Evolutionary conservation across 306 rosid genomes (phyloP).

Genomic region (Carpinus fangiana): DNA sequence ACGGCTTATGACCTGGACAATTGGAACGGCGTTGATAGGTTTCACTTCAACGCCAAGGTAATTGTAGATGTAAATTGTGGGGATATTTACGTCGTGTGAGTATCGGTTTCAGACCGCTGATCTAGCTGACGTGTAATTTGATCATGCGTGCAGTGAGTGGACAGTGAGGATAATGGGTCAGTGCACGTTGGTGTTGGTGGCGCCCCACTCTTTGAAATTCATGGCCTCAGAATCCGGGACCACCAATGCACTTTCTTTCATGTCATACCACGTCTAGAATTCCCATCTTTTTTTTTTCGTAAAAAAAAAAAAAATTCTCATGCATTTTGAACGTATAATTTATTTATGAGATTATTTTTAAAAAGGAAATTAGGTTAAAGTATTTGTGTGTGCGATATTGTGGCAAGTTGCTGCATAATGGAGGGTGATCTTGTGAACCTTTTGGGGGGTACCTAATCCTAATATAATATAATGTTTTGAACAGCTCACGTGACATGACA

Average conservation of each 20-base stretch:
- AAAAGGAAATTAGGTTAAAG: too few species aligned
- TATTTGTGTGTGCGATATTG: too few species aligned
- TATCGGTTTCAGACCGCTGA: constrained; percentile 1
- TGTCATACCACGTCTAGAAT: background rate
- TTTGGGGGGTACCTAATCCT: too few species aligned
- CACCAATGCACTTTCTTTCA: background rate
- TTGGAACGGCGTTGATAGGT: constrained; percentile 90
- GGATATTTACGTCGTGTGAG: constrained; percentile 16
- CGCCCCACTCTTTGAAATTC: constrained; percentile 1
- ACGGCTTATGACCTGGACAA: constrained; percentile 86
- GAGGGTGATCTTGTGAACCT: too few species aligned
- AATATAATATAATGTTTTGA: background rate
- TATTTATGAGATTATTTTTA: too few species aligned
- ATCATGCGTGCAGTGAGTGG: background rate
- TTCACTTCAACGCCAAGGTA: constrained; percentile 90
- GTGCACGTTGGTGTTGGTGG: background rate
- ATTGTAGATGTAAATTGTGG: background rate
- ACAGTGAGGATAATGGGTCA: background rate
- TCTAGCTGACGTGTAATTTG: background rate
- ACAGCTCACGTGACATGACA: background rate
- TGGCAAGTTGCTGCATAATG: too few species aligned
- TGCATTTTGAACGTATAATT: too few species aligned
- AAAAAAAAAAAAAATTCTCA: too few species aligned
- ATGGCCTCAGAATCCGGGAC: background rate
- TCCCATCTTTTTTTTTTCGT: background rate